phyloP scores from a whole-genome alignment of 2,329 filamentous ascomycete species.

The Neonectria magnoliae region DNA sequence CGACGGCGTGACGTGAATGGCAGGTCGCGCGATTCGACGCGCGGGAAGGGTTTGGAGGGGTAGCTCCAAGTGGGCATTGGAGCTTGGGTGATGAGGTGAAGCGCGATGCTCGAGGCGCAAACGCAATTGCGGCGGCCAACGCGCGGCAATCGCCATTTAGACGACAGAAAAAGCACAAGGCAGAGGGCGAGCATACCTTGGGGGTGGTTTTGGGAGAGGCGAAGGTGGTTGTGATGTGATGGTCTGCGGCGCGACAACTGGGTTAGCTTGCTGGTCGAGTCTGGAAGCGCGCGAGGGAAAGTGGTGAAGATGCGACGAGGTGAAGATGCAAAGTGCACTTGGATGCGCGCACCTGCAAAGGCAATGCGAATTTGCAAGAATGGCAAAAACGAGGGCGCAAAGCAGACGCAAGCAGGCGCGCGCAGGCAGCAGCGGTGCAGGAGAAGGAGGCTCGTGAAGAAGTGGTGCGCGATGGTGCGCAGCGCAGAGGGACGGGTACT shows the following conservation, averaged over 20 bases:
- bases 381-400: constrained; percentile 35
- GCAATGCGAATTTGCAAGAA: constrained; percentile 25
- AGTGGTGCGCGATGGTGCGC: constrained; percentile 43
- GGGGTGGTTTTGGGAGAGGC: constrained; percentile 21
- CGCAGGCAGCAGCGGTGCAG: constrained; percentile 30
- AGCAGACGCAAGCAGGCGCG: constrained; percentile 24
- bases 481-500: constrained; percentile 55
- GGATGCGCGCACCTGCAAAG: constrained; percentile 37
- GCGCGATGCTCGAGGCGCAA: constrained; percentile 44
- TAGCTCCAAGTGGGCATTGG: constrained; percentile 35
- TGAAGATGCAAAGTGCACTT: constrained; percentile 26
- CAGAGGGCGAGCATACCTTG: constrained; percentile 37
- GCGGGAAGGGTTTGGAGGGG: constrained; percentile 30
- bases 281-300: constrained; percentile 27
- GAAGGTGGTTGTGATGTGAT: constrained; percentile 30
- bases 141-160: constrained; percentile 30
- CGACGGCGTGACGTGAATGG: background rate
- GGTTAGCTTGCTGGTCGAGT: constrained; percentile 39
- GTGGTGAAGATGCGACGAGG: constrained; percentile 27
- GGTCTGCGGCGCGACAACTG: constrained; percentile 45
- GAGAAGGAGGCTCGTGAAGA: constrained; percentile 53
- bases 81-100: constrained; percentile 26
- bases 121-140: constrained; percentile 41
- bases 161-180: constrained; percentile 26
- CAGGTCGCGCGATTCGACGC: constrained; percentile 9